Evolutionary conservation across 2,329 filamentous ascomycete species (phyloP).

Genomic region (Fonsecaea monophora): DNA sequence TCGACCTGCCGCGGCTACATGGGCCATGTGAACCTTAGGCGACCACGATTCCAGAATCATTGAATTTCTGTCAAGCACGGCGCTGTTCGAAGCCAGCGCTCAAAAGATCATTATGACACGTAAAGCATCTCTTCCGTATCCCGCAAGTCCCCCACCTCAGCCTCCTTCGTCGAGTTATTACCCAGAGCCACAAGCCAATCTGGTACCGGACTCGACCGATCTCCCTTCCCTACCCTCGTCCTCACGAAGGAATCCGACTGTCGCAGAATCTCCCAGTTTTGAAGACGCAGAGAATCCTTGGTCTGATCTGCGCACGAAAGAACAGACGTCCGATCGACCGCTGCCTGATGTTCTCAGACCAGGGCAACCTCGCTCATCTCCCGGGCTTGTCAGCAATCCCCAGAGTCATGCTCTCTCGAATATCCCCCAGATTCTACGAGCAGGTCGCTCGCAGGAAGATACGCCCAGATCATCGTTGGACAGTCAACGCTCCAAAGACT

Average conservation of each 20-base stretch:
- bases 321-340: conserved; percentile 29
- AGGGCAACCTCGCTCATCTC: conserved; percentile 15
- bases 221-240: conserved; percentile 29
- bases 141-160: conserved; percentile 29
- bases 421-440: conserved; percentile 36
- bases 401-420: conserved; percentile 15
- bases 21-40: conserved; percentile 28
- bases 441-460: conserved; percentile 36
- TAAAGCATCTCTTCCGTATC: conserved; percentile 37
- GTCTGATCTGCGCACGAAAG: conserved; percentile 29
- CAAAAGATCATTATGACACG: conserved; percentile 32
- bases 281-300: conserved; percentile 40
- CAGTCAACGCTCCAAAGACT: conserved; percentile 40
- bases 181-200: conserved; percentile 15
- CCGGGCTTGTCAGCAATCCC: background rate
- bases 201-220: conserved; percentile 35
- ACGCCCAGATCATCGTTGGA: conserved; percentile 41
- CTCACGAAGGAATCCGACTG: conserved; percentile 13
- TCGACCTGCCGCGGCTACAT: background rate
- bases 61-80: background rate
- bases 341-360: conserved; percentile 35
- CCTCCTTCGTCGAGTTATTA: conserved; percentile 22
- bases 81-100: background rate
- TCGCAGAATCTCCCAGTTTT: conserved; percentile 14
- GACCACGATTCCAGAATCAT: conserved; percentile 5